Base-by-base conservation (phyloP, 345 rosid species). In the Reutealis trisperma region DNA sequence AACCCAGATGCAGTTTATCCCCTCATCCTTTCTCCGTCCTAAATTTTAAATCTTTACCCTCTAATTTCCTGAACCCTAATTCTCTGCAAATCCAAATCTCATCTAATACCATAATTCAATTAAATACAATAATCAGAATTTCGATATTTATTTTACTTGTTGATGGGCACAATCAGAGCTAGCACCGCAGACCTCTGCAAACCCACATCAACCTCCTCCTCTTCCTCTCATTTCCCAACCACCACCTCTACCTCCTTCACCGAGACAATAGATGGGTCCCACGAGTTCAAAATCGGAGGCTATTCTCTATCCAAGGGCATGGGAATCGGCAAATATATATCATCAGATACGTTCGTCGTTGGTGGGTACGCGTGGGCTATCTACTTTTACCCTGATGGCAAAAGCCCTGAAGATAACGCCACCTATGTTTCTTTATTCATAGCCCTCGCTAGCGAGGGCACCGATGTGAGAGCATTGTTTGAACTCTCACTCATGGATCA, bases 301-400 rank as follows among this genome's bases (percentile, higher is more conserved):
- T 91, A 90, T 76, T 87, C 93, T 30, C 81, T 88, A 4, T 84
- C 92, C 27, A 91, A 90, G 79, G 96, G 96, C 70, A 69, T 87
- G 58, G 96, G 96, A 66, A 72, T 86, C 71, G 93, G 91, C 49
- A 90, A 90, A 75, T 91, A 90, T 81, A 74, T 80, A 70, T 87
- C 90, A 1, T 89, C 93, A 11, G 90, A 88, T 6, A 90, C 87
- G 25, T 89, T 91, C 78, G 66, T 83, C 71, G 88, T 91, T 18
- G 96, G 96, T 24, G 93, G 96, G 2, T 91, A 84, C 72, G 79
- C 83, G 63, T 89, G 93, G 96, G 96, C 93, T 47, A 82, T 91
- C 76, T 91, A 90, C 74, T 91, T 91, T 71, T 91, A 91, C 66
- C 93, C 96, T 6, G 96, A 88, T 68, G 96, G 96, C n/a, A 91